Base-by-base conservation (phyloP, 108 stramenopile genomes). In the Seminavis robusta region DNA sequence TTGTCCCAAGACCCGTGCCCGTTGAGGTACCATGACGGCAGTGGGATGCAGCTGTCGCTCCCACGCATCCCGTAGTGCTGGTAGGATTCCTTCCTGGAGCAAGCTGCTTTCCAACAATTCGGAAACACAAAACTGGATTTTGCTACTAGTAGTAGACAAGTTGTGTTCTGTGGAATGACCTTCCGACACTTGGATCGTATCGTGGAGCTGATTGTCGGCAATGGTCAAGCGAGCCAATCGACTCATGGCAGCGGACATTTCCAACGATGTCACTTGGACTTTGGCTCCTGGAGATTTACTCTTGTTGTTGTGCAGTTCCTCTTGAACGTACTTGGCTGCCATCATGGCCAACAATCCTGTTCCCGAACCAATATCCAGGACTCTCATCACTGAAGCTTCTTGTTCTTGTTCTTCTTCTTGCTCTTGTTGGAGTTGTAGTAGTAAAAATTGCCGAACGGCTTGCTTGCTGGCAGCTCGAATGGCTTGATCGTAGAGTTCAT, bases 211-310 rank as follows among this genome's bases (percentile, higher is more conserved):
- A 57, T 92, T 86, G 38, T 77, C 77, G 6, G 51, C 33, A 15
- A 89, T 56, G 3, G 73, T 83, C 27, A 37, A 48, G 26, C 71
- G 36, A 0, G 91, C 87, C 19, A 92, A 17, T 10, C 56, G 26
- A 7, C 84, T 85, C 91, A 92, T 92, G 47, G 78, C 78, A 33
- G 66, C 61, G 16, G 85, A 81, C 91, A 92, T 88, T 66, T 92
- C 90, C 11, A 82, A 39, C 1, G 85, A 82, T 0, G 62, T 72
- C 1, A 86, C 68, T 24, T 60, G 47, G 27, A 64, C 74, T 47
- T 26, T 7, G n/a, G 20, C 16, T 4, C 3, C 4, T 48, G 4
- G 3, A 17, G 28, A 15, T 17, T 25, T 10, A 27, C 20, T n/a
- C 7, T 25, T 33, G 9, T 21, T n/a, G 5, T 13, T 40, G 5